Conservation (phyloP, 2,329 filamentous ascomycete species). For the Didymella arachidicola region DNA sequence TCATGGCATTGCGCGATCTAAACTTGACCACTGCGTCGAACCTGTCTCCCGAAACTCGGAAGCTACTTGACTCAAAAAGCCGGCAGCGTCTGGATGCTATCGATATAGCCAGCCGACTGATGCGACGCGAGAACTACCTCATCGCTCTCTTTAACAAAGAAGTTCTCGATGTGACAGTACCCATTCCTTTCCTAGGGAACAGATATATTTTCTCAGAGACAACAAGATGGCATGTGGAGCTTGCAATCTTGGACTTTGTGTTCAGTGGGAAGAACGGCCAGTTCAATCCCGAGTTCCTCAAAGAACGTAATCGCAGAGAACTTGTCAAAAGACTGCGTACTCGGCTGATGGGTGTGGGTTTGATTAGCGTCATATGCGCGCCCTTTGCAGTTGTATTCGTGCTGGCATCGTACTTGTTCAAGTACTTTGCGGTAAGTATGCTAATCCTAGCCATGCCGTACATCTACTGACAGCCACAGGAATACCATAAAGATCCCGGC, state of each 20-base stretch:
- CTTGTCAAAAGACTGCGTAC: slow-evolving; percentile 79
- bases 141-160: slow-evolving; percentile 99
- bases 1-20: slow-evolving; percentile 83
- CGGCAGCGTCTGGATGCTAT: slow-evolving; percentile 95
- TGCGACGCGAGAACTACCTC: slow-evolving; percentile 96
- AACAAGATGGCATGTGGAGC: slow-evolving; percentile 89
- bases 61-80: slow-evolving; percentile 79
- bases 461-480: slow-evolving; percentile 66
- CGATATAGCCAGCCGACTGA: slow-evolving; percentile 94
- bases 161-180: slow-evolving; percentile 83
- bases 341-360: slow-evolving; percentile 81
- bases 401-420: slow-evolving; percentile 88
- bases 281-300: slow-evolving; percentile 84
- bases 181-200: slow-evolving; percentile 80
- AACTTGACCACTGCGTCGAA: slow-evolving; percentile 82
- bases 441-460: slow-evolving; percentile 63
- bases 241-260: slow-evolving; percentile 90
- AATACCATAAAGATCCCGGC: slow-evolving; percentile 93
- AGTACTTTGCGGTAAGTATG: slow-evolving; percentile 81
- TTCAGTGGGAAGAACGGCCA: slow-evolving; percentile 85
- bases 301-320: slow-evolving; percentile 78
- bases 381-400: slow-evolving; percentile 89
- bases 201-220: slow-evolving; percentile 87
- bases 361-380: slow-evolving; percentile 85
- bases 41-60: slow-evolving; percentile 65